Evolutionary conservation across 768 basidiomycete genomes (phyloP), one percentile per base, ranked within the genome.

Genomic region (Tulasnella sp.): DNA sequence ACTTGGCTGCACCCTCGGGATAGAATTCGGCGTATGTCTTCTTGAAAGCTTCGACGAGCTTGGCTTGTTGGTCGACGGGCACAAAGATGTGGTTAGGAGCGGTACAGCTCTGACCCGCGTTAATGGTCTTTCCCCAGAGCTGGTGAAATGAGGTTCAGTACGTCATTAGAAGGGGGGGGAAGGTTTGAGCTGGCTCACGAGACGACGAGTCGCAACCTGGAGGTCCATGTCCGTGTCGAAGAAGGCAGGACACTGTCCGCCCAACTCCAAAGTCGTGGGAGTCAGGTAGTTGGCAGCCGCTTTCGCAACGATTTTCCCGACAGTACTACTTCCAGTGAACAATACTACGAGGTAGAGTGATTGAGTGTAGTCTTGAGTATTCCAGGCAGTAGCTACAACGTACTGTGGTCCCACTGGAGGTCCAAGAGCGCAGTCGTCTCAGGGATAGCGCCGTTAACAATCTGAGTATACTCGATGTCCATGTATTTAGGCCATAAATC

Each of bases 61-160:
- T 65, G 25, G 75, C 75, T 58, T 77, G 70, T n/a, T 70, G 67
- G 5, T 67, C 67, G 34, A 70, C 68, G 4, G 72, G 74, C 8
- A 81, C 71, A n/a, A 80, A 71, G 21, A 76, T 64, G 61, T 80
- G 80, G 63, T 80, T 79, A 1, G 79, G 79, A 3, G 85, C 80
- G 2, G 83, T 74, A 59, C 89, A 92, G 1, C 81, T 81, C 73
- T 85, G 85, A 2, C 90, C 90, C 0, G 79, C 80, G 64, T 92
- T 92, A 38, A 73, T 69, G 49, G 71, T 71, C 68, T 88, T 88
- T n/a, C 87, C 87, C 86, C 87, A 91, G n/a, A n/a, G n/a, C n/a
- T n/a, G n/a, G n/a, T n/a, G n/a, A n/a, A n/a, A n/a, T n/a, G n/a
- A n/a, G n/a, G n/a, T n/a, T n/a, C n/a, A n/a, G 46, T 48, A 22